Evolutionary conservation across 352 stramenopile species (phyloP).

Genomic region (Peronosclerospora sorghi): DNA sequence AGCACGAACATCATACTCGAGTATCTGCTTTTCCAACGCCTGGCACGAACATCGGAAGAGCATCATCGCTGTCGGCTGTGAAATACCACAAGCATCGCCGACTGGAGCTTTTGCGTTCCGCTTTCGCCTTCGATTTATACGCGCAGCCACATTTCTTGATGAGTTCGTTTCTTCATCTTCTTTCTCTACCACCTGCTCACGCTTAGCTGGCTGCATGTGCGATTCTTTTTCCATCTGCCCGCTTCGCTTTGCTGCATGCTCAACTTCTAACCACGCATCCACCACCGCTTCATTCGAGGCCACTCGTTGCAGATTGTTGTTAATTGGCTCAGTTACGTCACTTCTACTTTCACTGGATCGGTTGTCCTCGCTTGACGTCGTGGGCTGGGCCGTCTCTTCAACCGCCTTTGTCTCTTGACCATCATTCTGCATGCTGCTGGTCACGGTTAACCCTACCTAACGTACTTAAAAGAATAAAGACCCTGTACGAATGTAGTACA

Average conservation of each 20-base stretch:
- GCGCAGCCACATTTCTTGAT: constrained; percentile 9
- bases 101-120: constrained; percentile 2
- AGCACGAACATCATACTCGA: constrained; percentile 38
- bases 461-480: neutral
- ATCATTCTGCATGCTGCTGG: constrained; percentile 5
- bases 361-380: constrained; percentile 8
- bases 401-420: neutral
- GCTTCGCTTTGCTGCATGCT: neutral
- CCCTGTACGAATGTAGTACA: neutral
- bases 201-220: neutral
- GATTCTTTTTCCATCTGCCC: neutral
- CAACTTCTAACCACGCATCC: neutral
- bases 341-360: neutral
- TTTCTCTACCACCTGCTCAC: neutral
- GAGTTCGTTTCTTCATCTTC: neutral
- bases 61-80: constrained; percentile 21
- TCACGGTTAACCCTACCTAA: neutral
- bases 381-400: constrained; percentile 8
- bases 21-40: constrained; percentile 20
- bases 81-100: constrained; percentile 3
- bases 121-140: constrained; percentile 12
- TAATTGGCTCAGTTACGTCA: neutral
- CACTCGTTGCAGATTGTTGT: neutral
- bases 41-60: constrained; percentile 35
- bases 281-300: neutral